phyloP scores from a whole-genome alignment of 2,329 filamentous ascomycete genomes.

The Dryadomyces sulphureus region DNA sequence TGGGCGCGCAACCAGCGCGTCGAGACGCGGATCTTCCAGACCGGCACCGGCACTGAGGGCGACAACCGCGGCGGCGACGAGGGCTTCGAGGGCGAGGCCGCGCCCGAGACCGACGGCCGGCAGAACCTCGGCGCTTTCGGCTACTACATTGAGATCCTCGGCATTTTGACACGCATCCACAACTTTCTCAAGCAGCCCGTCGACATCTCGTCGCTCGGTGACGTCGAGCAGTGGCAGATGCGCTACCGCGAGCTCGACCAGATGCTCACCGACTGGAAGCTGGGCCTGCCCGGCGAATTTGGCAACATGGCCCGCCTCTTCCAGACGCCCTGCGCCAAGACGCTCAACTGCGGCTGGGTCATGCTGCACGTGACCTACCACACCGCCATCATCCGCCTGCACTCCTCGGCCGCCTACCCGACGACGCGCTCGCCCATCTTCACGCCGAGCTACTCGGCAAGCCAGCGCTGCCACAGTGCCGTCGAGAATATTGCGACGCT shows the following conservation, averaged over 20 bases:
- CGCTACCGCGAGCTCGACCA: constrained; percentile 76
- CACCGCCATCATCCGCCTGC: constrained; percentile 76
- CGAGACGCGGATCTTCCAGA: constrained; percentile 69
- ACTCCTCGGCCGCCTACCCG: constrained; percentile 85
- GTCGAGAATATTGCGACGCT: constrained; percentile 72
- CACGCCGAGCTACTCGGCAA: constrained; percentile 74
- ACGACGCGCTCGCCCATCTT: constrained; percentile 81
- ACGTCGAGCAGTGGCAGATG: constrained; percentile 82
- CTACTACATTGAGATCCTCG: constrained; percentile 80
- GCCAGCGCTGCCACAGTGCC: constrained; percentile 66
- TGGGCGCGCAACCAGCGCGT: constrained; percentile 74
- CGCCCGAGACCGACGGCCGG: background rate
- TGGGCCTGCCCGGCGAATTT: constrained; percentile 68
- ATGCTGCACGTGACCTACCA: constrained; percentile 87
- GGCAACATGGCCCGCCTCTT: constrained; percentile 72
- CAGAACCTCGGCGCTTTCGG: constrained; percentile 76
- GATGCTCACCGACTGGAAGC: constrained; percentile 69
- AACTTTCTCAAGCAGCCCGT: constrained; percentile 79
- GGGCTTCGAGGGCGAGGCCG: background rate
- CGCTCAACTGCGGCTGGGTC: constrained; percentile 68
- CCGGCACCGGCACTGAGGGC: constrained; percentile 12
- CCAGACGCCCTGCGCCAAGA: constrained; percentile 51
- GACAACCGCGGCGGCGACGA: background rate
- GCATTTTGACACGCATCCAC: constrained; percentile 77
- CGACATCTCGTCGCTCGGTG: constrained; percentile 68